These are phyloP conservation scores for Colletotrichum paranaense DNA, from an alignment of 2,329 filamentous ascomycete genomes.

Conservation along the genomic window DNA sequence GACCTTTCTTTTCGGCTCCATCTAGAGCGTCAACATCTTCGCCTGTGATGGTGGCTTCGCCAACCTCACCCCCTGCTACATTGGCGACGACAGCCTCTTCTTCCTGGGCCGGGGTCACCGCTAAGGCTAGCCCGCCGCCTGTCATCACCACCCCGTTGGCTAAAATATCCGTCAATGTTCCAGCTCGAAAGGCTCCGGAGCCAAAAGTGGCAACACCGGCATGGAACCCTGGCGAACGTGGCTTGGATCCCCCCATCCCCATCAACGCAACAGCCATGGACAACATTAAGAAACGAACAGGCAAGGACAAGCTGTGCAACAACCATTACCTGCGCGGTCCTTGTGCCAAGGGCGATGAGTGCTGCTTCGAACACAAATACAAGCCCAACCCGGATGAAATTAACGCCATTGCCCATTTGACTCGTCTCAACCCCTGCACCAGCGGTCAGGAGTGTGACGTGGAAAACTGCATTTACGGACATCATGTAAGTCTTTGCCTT, in stretches of 20 bases:
- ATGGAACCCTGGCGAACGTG: constrained; percentile 67
- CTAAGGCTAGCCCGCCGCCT: constrained; percentile 55
- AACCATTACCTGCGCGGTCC: constrained; percentile 70
- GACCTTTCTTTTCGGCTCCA: neutral
- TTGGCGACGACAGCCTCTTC: constrained; percentile 23
- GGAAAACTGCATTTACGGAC: constrained; percentile 71
- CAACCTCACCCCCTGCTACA: constrained; percentile 38
- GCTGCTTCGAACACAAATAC: constrained; percentile 68
- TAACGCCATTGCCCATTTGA: constrained; percentile 65
- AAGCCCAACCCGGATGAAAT: constrained; percentile 64
- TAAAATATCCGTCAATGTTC: constrained; percentile 42
- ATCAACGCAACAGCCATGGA: constrained; percentile 61
- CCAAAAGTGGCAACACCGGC: constrained; percentile 44
- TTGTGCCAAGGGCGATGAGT: constrained; percentile 65
- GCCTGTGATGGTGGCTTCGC: constrained; percentile 40
- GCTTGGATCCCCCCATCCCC: constrained; percentile 63
- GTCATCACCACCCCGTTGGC: constrained; percentile 55
- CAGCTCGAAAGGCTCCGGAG: constrained; percentile 14
- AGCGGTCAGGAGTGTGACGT: constrained; percentile 68
- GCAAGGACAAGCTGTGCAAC: constrained; percentile 69
- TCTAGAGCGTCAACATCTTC: constrained; percentile 35
- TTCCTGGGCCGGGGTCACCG: constrained; percentile 56
- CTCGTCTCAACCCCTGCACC: constrained; percentile 68
- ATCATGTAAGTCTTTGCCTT: constrained; percentile 61
- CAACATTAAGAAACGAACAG: constrained; percentile 65